Evolutionary conservation across 768 basidiomycete species (phyloP).

Genomic region (Mycena haematopus): DNA sequence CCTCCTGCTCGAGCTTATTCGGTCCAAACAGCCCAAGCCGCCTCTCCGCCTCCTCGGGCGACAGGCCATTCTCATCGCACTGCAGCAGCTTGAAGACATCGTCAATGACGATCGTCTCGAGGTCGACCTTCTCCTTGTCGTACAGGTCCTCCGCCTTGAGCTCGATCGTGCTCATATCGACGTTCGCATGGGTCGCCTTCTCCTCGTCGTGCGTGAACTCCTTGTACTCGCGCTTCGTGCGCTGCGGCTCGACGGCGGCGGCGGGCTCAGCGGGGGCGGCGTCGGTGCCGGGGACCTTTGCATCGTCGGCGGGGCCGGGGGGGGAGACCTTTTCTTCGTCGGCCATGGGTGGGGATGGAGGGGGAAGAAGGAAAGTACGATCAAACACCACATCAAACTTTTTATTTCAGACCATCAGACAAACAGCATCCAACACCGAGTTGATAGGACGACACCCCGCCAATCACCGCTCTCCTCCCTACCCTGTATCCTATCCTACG

Average conservation of each 20-base stretch:
- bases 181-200: conserved; percentile 77
- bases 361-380: too few species aligned
- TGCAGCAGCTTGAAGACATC: conserved; percentile 97
- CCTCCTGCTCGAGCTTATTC: conserved; percentile 91
- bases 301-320: too few species aligned
- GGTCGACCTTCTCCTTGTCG: conserved; percentile 99
- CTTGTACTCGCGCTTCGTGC: conserved; percentile 84
- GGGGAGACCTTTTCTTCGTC: background rate
- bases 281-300: conserved; percentile 10
- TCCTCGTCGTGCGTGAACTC: conserved; percentile 80
- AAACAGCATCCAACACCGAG: too few species aligned
- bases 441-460: too few species aligned
- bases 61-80: conserved; percentile 84
- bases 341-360: too few species aligned
- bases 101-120: conserved; percentile 95
- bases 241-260: conserved; percentile 28
- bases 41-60: conserved; percentile 73
- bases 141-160: conserved; percentile 93
- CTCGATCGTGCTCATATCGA: conserved; percentile 90
- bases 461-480: too few species aligned
- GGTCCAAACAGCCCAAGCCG: conserved; percentile 95
- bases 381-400: too few species aligned
- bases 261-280: background rate
- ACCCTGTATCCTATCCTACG: too few species aligned
- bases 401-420: too few species aligned